Conservation (phyloP, 2,329 filamentous ascomycete genomes). For the Delphinella strobiligena region DNA sequence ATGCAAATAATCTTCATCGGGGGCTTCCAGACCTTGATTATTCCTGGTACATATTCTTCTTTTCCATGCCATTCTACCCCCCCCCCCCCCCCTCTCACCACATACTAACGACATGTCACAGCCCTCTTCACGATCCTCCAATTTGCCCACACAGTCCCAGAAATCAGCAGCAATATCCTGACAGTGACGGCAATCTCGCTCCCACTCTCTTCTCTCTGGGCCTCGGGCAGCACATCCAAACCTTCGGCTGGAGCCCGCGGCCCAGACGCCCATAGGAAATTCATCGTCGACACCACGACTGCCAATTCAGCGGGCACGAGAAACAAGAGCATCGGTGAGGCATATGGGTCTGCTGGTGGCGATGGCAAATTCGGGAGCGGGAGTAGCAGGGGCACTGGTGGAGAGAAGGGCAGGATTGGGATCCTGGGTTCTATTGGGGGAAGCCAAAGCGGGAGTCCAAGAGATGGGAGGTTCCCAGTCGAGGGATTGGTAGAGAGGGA, state of each 20-base stretch:
- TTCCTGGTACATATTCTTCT: conserved; percentile 44
- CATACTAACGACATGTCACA: conserved; percentile 21
- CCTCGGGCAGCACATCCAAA: conserved; percentile 26
- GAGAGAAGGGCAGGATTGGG: conserved; percentile 1
- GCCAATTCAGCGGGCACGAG: not conserved
- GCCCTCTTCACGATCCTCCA: conserved; percentile 50
- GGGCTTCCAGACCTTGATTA: conserved; percentile 53
- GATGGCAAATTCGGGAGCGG: not conserved
- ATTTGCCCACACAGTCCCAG: conserved; percentile 38
- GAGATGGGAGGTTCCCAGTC: not conserved
- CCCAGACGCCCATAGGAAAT: conserved; percentile 9
- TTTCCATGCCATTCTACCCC: not conserved
- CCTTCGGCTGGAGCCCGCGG: conserved; percentile 7
- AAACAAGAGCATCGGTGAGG: conserved; percentile 1
- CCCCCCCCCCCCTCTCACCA: too few species aligned
- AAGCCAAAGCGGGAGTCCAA: not conserved
- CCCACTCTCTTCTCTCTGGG: conserved; percentile 57
- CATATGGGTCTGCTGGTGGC: not conserved
- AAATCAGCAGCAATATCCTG: conserved; percentile 43
- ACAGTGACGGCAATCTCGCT: conserved; percentile 51
- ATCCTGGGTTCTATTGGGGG: conserved; percentile 2
- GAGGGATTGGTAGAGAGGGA: conserved; percentile 7
- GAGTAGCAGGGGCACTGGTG: not conserved
- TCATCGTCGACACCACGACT: conserved; percentile 7
- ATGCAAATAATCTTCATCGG: conserved; percentile 58